Conservation (phyloP, 2,329 filamentous ascomycete genomes). For the Claviceps arundinis region DNA sequence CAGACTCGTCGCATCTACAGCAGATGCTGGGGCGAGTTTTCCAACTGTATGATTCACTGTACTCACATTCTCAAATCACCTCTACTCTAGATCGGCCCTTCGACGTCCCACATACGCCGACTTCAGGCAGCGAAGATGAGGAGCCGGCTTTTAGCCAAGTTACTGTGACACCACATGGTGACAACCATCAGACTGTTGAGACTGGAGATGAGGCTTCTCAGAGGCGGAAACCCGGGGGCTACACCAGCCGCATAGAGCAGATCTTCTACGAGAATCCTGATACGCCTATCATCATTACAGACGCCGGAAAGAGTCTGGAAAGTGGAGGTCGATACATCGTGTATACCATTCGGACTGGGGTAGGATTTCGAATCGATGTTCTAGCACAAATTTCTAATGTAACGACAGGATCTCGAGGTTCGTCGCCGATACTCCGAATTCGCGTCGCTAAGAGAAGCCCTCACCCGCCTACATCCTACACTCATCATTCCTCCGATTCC, state of each 20-base stretch:
- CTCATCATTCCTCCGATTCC: constrained; percentile 93
- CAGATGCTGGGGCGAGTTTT: background rate
- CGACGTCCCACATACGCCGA: constrained; percentile 57
- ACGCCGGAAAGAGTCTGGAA: constrained; percentile 90
- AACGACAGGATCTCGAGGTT: constrained; percentile 74
- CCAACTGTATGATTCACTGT: background rate
- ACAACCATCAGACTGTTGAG: constrained; percentile 35
- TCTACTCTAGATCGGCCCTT: constrained; percentile 25
- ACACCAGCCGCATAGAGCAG: constrained; percentile 93
- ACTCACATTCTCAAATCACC: background rate
- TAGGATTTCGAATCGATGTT: constrained; percentile 27
- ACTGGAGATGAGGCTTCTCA: constrained; percentile 32
- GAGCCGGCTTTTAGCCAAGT: constrained; percentile 27
- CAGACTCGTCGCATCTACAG: background rate
- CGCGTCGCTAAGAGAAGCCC: constrained; percentile 73
- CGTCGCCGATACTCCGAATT: constrained; percentile 94
- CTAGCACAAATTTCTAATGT: constrained; percentile 2
- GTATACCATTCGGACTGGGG: constrained; percentile 90
- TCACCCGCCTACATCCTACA: constrained; percentile 86
- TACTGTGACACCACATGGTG: constrained; percentile 15
- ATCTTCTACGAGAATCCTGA: constrained; percentile 92
- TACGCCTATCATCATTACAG: constrained; percentile 78
- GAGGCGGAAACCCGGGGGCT: constrained; percentile 68
- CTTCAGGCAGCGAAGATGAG: constrained; percentile 55
- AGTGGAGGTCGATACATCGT: constrained; percentile 89